Conservation (phyloP, 2,329 filamentous ascomycete genomes). For the Hypoxylon sp. region DNA sequence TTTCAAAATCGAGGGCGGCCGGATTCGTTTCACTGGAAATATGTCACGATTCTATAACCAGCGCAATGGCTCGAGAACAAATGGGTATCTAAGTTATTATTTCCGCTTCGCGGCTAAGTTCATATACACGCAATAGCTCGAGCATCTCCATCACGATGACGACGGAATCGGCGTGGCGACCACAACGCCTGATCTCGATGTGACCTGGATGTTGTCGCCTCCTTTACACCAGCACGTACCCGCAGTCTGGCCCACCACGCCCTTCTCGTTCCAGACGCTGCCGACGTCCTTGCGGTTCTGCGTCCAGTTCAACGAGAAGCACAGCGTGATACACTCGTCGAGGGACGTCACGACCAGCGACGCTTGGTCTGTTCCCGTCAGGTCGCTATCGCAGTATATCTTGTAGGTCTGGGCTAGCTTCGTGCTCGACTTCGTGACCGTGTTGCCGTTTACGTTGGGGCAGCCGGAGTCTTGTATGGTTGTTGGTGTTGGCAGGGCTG, state of each 20-base stretch:
- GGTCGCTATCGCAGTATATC: conserved; percentile 29
- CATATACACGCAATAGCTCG: not conserved
- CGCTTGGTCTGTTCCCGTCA: conserved; percentile 24
- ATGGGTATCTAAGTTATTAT: not conserved
- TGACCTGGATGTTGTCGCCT: conserved; percentile 10
- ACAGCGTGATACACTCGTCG: conserved; percentile 27
- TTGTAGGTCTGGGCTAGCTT: conserved; percentile 6
- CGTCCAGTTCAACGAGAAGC: conserved; percentile 28
- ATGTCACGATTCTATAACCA: not conserved
- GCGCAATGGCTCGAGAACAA: not conserved
- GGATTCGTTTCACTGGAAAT: no score
- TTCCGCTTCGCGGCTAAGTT: not conserved
- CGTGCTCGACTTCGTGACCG: not conserved
- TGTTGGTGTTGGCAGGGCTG: conserved; percentile 5
- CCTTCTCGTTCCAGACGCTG: conserved; percentile 26
- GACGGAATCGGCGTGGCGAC: conserved; percentile 11
- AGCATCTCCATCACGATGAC: not conserved
- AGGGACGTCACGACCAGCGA: conserved; percentile 19
- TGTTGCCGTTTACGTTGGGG: conserved; percentile 14
- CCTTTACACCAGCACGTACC: conserved; percentile 36
- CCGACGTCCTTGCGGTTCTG: conserved; percentile 26
- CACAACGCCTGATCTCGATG: conserved; percentile 11
- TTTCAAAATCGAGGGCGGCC: no score
- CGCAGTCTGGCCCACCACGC: conserved; percentile 7
- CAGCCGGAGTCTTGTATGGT: conserved; percentile 12